These are phyloP conservation scores for Exophiala sp. DNA, from an alignment of 2,329 filamentous ascomycete genomes.

Conservation along the genomic window DNA sequence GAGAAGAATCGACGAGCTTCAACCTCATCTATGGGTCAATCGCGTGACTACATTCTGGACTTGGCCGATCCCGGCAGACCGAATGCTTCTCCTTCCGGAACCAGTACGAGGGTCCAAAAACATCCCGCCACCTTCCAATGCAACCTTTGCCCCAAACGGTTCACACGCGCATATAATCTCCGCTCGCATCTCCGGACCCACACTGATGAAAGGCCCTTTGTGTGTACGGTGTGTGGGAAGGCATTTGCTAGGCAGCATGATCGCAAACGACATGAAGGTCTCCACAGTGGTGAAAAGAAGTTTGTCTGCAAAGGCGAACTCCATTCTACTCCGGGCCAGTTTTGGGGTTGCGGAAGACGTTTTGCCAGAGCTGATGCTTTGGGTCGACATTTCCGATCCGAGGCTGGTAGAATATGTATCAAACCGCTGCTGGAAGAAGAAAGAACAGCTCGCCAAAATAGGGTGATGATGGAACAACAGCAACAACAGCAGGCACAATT, in stretches of 20 bases:
- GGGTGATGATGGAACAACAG: slow-evolving; percentile 70
- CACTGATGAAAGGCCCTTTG: slow-evolving; percentile 94
- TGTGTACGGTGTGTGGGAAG: slow-evolving; percentile 94
- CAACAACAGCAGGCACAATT: slow-evolving; percentile 57
- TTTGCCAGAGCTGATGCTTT: slow-evolving; percentile 95
- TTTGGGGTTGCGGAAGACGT: slow-evolving; percentile 89
- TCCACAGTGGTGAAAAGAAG: slow-evolving; percentile 97
- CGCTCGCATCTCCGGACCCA: slow-evolving; percentile 93
- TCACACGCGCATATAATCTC: slow-evolving; percentile 93
- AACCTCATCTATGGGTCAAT: slow-evolving; percentile 48
- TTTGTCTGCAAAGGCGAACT: slow-evolving; percentile 94
- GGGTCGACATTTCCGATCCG: slow-evolving; percentile 89
- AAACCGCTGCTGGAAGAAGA: slow-evolving; percentile 97
- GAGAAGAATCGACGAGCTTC: slow-evolving; percentile 43
- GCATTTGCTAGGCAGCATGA: slow-evolving; percentile 97
- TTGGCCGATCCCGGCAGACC: slow-evolving; percentile 85
- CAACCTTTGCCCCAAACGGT: slow-evolving; percentile 86
- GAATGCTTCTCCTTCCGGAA: slow-evolving; percentile 53
- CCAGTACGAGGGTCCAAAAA: slow-evolving; percentile 83
- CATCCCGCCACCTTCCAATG: slow-evolving; percentile 98
- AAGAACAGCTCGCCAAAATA: slow-evolving; percentile 72
- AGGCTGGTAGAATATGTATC: slow-evolving; percentile 93
- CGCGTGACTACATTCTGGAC: slow-evolving; percentile 78
- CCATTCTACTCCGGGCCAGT: slow-evolving; percentile 62
- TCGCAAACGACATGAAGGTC: slow-evolving; percentile 90